Conservation (phyloP, 495 filamentous ascomycete species). For the Aspergillus ellipticus region DNA sequence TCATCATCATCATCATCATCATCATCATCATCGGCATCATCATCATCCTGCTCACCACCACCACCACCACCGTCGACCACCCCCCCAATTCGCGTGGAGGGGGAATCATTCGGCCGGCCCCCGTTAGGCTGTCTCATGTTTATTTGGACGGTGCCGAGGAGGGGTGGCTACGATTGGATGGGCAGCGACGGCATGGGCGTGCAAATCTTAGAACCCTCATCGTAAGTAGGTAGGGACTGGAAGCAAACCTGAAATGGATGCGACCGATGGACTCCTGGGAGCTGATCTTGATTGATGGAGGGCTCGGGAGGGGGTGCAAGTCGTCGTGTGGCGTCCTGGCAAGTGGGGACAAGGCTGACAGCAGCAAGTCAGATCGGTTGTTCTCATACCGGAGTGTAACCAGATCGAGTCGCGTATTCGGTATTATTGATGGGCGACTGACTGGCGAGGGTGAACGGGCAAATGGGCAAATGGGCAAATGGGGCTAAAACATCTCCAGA, state of each 20-base stretch:
- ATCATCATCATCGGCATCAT: not conserved
- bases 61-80: not conserved
- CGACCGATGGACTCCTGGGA: slow-evolving; percentile 1
- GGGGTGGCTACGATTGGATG: slow-evolving; percentile 13
- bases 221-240: not conserved
- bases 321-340: slow-evolving; percentile 20
- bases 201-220: slow-evolving; percentile 6
- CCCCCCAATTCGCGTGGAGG: not conserved
- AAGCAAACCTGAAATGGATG: slow-evolving; percentile 19
- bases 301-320: slow-evolving; percentile 17
- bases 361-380: slow-evolving; percentile 27
- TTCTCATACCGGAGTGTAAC: slow-evolving; percentile 21
- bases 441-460: not conserved
- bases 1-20: not conserved
- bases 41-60: not conserved
- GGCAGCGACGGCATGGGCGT: slow-evolving; percentile 9
- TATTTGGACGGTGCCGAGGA: slow-evolving; percentile 32
- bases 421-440: slow-evolving; percentile 8
- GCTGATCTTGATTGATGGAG: slow-evolving; percentile 16
- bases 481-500: not conserved
- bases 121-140: slow-evolving; percentile 50
- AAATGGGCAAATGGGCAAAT: not conserved
- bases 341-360: slow-evolving; percentile 34
- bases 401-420: slow-evolving; percentile 18
- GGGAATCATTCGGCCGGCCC: slow-evolving; percentile 20